A percentile compares a stretch with the other conserved stretches of the same genome.
phyloP scores from a whole-genome alignment of 2,329 filamentous ascomycete species.

The Penicillium concentricum region DNA sequence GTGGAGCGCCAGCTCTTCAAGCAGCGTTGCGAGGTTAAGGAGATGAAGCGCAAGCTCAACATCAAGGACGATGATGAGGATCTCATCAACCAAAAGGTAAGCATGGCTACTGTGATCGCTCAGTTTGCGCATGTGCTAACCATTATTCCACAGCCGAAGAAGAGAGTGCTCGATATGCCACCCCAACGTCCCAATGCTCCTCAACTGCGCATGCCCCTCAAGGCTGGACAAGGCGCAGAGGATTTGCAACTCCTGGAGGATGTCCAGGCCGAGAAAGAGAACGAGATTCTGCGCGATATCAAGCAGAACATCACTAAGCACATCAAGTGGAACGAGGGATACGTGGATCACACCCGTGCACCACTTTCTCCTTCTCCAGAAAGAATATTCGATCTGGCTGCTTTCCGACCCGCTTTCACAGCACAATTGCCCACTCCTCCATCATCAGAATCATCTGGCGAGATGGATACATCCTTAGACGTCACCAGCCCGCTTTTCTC shows the following conservation, averaged over 20 bases:
- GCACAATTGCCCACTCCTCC: slow-evolving; percentile 61
- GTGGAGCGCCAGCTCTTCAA: slow-evolving; percentile 78
- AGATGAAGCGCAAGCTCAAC: slow-evolving; percentile 80
- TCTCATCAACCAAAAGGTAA: slow-evolving; percentile 88
- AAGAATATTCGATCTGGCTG: slow-evolving; percentile 54
- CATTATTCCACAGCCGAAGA: slow-evolving; percentile 61
- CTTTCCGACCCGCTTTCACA: slow-evolving; percentile 67
- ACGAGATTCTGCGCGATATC: slow-evolving; percentile 76
- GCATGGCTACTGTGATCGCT: slow-evolving; percentile 30
- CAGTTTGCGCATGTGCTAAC: slow-evolving; percentile 43
- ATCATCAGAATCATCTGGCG: slow-evolving; percentile 49
- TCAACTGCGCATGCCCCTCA: slow-evolving; percentile 67
- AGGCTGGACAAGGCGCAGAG: slow-evolving; percentile 72
- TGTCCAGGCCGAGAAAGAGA: slow-evolving; percentile 75
- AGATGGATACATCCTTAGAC: slow-evolving; percentile 41
- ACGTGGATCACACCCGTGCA: slow-evolving; percentile 81
- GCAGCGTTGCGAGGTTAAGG: slow-evolving; percentile 76
- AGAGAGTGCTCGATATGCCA: slow-evolving; percentile 62
- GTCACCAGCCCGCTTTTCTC: slow-evolving; percentile 31
- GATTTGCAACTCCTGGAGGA: slow-evolving; percentile 78
- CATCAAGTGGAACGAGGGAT: slow-evolving; percentile 85
- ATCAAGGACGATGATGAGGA: slow-evolving; percentile 95
- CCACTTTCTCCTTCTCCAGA: slow-evolving; percentile 78
- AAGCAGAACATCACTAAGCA: slow-evolving; percentile 86
- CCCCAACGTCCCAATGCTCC: slow-evolving; percentile 61